phyloP scores from a whole-genome alignment of 148 eudicot species.

The Fagopyrum tataricum region DNA sequence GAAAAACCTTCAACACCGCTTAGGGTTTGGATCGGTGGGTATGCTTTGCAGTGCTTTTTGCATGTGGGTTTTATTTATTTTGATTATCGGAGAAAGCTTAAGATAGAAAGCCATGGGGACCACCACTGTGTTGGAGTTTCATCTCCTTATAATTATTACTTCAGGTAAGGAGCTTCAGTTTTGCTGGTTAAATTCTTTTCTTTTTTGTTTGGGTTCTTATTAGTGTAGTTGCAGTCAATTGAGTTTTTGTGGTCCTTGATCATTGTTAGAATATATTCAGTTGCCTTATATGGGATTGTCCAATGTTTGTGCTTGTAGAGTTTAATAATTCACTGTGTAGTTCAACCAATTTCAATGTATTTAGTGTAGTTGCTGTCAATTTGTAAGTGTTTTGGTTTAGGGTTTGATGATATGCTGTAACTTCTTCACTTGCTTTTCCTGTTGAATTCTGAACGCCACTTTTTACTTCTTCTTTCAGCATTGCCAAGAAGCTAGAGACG shows the following conservation, averaged over 20 bases:
- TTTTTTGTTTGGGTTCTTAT: background rate
- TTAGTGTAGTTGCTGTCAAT: too few relatives aligned
- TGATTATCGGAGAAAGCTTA: slow-evolving; percentile 51
- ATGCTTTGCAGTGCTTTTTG: slow-evolving; percentile 66
- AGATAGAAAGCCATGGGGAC: slow-evolving; percentile 6
- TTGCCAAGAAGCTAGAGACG: slow-evolving; percentile 52
- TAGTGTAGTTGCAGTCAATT: background rate
- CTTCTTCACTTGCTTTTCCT: background rate
- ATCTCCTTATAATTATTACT: slow-evolving; percentile 19
- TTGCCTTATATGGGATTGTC: background rate
- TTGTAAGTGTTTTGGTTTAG: background rate
- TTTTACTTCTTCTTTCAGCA: slow-evolving; percentile 26
- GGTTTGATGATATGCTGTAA: background rate
- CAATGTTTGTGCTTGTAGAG: background rate
- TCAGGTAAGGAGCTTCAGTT: slow-evolving; percentile 28
- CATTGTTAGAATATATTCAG: background rate
- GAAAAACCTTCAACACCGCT: slow-evolving; percentile 66
- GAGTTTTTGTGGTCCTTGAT: background rate
- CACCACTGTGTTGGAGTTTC: slow-evolving; percentile 16
- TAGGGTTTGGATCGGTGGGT: slow-evolving; percentile 89
- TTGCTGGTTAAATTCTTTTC: background rate
- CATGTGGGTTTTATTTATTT: slow-evolving; percentile 75
- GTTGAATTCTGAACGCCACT: background rate
- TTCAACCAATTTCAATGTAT: background rate
- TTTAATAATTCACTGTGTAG: background rate